Evolutionary conservation across 1,284 basidiomycete genomes (phyloP).

Genomic region (Sphagnurus paluster): DNA sequence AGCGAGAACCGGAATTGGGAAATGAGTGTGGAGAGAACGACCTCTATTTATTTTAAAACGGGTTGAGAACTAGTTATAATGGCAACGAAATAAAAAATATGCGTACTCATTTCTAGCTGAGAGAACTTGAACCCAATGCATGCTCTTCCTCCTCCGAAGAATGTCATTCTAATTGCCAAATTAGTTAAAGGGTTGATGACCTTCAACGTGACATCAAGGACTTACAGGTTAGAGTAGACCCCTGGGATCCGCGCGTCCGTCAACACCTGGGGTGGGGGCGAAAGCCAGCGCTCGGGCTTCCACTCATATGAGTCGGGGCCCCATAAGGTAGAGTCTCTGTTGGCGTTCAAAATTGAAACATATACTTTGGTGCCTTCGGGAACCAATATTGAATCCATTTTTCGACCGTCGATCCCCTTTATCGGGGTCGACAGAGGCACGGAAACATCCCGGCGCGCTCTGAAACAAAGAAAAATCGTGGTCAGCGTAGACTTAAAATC

Average conservation of each 20-base stretch:
- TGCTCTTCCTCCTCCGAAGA: conserved; percentile 15
- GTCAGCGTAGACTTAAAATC: too few species aligned
- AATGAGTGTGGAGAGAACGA: conserved; percentile 22
- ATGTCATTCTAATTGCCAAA: conserved; percentile 13
- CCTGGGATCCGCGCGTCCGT: conserved; percentile 7
- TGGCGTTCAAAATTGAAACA: too few species aligned
- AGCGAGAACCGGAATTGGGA: conserved; percentile 23
- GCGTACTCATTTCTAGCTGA: conserved; percentile 27
- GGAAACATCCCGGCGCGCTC: background rate
- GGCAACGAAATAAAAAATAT: background rate
- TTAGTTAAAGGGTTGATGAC: background rate
- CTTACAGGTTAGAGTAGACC: conserved; percentile 13
- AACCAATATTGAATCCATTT: background rate
- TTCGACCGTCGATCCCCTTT: background rate
- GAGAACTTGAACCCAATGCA: conserved; percentile 29
- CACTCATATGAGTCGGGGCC: conserved; percentile 3
- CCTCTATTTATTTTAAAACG: conserved; percentile 20
- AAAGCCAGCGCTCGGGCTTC: conserved; percentile 12
- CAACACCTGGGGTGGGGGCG: conserved; percentile 5
- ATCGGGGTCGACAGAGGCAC: background rate
- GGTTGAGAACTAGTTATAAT: background rate
- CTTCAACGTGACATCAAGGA: background rate
- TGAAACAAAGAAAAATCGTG: too few species aligned
- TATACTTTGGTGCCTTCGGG: background rate
- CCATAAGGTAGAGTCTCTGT: too few species aligned